Evolutionary conservation across 1,284 basidiomycete genomes (phyloP).

Genomic region (Athelia sp.): DNA sequence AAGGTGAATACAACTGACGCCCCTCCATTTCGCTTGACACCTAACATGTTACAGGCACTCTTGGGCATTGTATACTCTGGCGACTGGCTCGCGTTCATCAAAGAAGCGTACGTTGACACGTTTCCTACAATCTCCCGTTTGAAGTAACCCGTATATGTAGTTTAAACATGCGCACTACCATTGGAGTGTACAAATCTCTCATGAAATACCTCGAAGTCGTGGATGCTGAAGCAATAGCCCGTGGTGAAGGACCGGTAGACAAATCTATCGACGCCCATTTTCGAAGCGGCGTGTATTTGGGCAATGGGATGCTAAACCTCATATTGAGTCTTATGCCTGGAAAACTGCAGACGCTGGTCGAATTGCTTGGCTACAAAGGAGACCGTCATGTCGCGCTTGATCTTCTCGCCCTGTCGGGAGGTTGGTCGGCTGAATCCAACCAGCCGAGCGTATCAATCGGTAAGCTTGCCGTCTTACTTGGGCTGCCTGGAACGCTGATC

Average conservation of each 20-base stretch:
- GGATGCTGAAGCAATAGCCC: slow-evolving; percentile 55
- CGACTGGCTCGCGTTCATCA: slow-evolving; percentile 90
- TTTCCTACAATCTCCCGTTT: background rate
- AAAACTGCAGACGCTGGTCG: slow-evolving; percentile 73
- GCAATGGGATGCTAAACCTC: slow-evolving; percentile 77
- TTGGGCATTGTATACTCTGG: slow-evolving; percentile 86
- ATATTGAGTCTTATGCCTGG: slow-evolving; percentile 84
- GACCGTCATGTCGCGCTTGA: slow-evolving; percentile 76
- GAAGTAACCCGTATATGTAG: slow-evolving; percentile 32
- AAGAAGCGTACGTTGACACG: slow-evolving; percentile 71
- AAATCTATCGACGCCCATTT: slow-evolving; percentile 83
- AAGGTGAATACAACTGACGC: slow-evolving; percentile 40
- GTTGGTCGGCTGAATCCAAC: slow-evolving; percentile 61
- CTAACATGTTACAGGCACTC: slow-evolving; percentile 43
- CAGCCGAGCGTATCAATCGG: slow-evolving; percentile 50
- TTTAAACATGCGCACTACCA: slow-evolving; percentile 85
- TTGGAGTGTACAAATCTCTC: slow-evolving; percentile 81
- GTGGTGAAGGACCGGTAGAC: slow-evolving; percentile 46
- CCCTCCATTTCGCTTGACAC: background rate
- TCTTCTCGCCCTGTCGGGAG: slow-evolving; percentile 75
- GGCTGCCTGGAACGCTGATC: slow-evolving; percentile 3
- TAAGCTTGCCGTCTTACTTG: slow-evolving; percentile 19
- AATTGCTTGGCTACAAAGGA: slow-evolving; percentile 90
- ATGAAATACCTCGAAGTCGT: slow-evolving; percentile 71
- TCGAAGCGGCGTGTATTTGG: slow-evolving; percentile 89